Percentiles rank a stretch among this genome's conserved stretches.
These are phyloP conservation scores for Helicostylum pulchrum DNA, from an alignment of 192 early-diverging fungal genomes.

Conservation along the genomic window DNA sequence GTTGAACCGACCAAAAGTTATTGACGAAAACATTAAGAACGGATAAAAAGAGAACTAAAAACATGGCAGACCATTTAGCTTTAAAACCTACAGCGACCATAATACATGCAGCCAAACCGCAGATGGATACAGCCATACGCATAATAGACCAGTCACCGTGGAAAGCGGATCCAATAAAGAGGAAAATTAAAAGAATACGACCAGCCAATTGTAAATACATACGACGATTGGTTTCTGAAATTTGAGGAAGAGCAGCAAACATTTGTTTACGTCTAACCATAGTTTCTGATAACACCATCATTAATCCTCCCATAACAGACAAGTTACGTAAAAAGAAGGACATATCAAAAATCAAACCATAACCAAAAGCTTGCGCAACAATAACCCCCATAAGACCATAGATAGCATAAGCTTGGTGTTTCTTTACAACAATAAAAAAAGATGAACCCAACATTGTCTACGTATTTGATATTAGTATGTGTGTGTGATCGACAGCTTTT, in stretches of 20 bases:
- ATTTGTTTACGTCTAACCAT: constrained; percentile 65
- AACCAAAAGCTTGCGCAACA: constrained; percentile 86
- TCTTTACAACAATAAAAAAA: constrained; percentile 75
- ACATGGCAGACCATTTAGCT: constrained; percentile 94
- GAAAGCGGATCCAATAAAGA: constrained; percentile 89
- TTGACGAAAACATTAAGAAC: constrained; percentile 91
- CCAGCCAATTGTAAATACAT: constrained; percentile 92
- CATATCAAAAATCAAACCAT: constrained; percentile 89
- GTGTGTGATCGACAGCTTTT: too few species aligned
- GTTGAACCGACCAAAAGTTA: constrained; percentile 97
- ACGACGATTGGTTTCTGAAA: constrained; percentile 82
- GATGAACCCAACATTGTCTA: constrained; percentile 82
- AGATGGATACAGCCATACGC: constrained; percentile 65
- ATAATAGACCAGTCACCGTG: constrained; percentile 76
- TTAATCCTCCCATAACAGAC: constrained; percentile 89
- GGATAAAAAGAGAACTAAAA: constrained; percentile 84
- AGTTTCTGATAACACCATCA: constrained; percentile 91
- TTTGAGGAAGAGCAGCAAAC: constrained; percentile 84
- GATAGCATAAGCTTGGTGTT: constrained; percentile 81
- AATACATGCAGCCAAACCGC: constrained; percentile 81
- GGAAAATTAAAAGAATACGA: constrained; percentile 85
- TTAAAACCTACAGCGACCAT: constrained; percentile 98
- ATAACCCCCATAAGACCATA: constrained; percentile 80
- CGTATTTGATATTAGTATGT: background rate
- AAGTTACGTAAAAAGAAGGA: constrained; percentile 90